These are phyloP conservation scores for Pseudogymnoascus verrucosus DNA, from an alignment of 2,329 filamentous ascomycete genomes.

Conservation along the genomic window DNA sequence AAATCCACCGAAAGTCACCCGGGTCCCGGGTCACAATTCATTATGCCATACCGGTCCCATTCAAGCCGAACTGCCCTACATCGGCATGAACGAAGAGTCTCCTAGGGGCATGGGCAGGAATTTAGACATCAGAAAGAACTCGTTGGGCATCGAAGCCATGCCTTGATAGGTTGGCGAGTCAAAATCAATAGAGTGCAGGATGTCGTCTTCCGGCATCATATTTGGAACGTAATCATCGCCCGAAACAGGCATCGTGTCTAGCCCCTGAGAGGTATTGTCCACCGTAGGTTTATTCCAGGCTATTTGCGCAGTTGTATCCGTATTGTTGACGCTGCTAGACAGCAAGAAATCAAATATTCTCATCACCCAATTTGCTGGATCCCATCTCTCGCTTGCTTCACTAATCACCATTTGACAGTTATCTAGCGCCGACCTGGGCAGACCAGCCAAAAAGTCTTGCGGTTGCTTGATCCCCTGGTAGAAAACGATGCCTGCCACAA, in stretches of 20 bases:
- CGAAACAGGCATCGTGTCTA: neutral
- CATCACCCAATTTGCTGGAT: constrained; percentile 12
- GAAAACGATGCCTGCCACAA: constrained; percentile 11
- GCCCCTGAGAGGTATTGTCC: too few relatives aligned
- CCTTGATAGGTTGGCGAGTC: constrained; percentile 8
- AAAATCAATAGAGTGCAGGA: constrained; percentile 11
- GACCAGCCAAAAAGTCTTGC: neutral
- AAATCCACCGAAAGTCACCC: too few relatives aligned
- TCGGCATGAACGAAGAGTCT: constrained; percentile 9
- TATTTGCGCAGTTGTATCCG: neutral
- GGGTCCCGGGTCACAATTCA: too few relatives aligned
- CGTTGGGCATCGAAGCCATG: constrained; percentile 10
- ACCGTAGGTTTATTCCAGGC: too few relatives aligned
- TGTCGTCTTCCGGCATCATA: constrained; percentile 8
- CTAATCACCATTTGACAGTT: constrained; percentile 12
- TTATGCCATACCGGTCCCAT: too few relatives aligned
- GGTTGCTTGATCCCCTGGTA: constrained; percentile 9
- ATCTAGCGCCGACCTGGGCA: constrained; percentile 9
- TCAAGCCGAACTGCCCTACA: neutral
- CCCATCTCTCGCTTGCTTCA: constrained; percentile 11
- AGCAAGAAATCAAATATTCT: constrained; percentile 13
- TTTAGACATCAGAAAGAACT: constrained; percentile 11
- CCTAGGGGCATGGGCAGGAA: constrained; percentile 9
- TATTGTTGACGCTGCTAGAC: constrained; percentile 8
- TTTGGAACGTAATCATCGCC: constrained; percentile 5